Percentiles rank a stretch among this genome's conserved stretches.
Conservation (phyloP, 1,284 basidiomycete genomes). For the Xerocomus tenax region DNA sequence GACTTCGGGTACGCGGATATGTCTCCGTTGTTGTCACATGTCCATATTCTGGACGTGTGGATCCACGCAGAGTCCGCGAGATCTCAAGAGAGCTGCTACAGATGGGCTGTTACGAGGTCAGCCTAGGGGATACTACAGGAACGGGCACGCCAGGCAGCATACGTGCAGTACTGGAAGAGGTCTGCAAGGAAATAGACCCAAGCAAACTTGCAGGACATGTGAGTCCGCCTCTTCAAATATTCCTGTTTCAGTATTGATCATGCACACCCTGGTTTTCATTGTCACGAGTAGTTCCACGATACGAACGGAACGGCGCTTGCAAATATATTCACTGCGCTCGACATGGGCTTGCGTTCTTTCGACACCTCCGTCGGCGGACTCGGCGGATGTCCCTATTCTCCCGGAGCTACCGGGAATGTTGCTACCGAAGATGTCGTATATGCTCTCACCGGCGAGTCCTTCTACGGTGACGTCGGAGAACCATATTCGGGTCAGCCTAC, state of each 20-base stretch:
- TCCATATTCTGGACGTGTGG: slow-evolving; percentile 78
- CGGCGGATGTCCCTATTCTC: slow-evolving; percentile 92
- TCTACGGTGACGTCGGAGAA: slow-evolving; percentile 20
- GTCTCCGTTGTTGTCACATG: slow-evolving; percentile 80
- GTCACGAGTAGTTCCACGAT: slow-evolving; percentile 70
- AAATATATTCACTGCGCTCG: slow-evolving; percentile 61
- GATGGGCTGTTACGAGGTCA: slow-evolving; percentile 94
- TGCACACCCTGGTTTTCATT: neutral
- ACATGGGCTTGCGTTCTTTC: slow-evolving; percentile 58
- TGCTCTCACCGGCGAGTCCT: slow-evolving; percentile 51
- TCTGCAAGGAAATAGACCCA: slow-evolving; percentile 55
- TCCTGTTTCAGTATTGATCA: too few species aligned
- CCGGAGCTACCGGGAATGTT: slow-evolving; percentile 90
- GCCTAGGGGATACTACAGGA: slow-evolving; percentile 88
- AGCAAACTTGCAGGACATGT: slow-evolving; percentile 69
- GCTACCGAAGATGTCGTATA: slow-evolving; percentile 88
- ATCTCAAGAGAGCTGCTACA: slow-evolving; percentile 66
- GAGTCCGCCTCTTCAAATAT: slow-evolving; percentile 22
- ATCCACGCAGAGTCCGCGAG: slow-evolving; percentile 57
- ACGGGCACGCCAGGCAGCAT: slow-evolving; percentile 71
- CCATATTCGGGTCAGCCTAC: slow-evolving; percentile 16
- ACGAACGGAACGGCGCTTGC: slow-evolving; percentile 79
- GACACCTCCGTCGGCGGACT: slow-evolving; percentile 78
- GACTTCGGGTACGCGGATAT: slow-evolving; percentile 79
- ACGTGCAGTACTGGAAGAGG: slow-evolving; percentile 59